Conservation (phyloP, 305 asterid species). For the Ajuga reptans region DNA sequence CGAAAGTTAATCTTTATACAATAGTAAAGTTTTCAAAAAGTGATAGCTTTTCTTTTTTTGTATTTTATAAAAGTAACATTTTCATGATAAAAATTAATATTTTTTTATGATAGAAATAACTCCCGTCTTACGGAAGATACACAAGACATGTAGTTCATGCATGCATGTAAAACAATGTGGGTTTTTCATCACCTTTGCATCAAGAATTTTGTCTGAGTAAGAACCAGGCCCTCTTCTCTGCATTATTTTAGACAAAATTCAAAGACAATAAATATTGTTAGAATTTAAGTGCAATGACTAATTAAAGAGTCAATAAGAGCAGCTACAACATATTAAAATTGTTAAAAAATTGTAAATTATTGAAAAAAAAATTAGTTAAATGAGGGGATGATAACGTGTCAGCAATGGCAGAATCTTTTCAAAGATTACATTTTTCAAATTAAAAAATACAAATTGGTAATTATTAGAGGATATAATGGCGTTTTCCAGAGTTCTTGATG, state of each 20-base stretch:
- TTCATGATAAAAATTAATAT: too few relatives aligned
- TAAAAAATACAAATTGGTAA: constrained; percentile 24
- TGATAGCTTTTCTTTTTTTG: too few relatives aligned
- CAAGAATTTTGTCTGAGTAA: constrained; percentile 54
- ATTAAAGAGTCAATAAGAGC: constrained; percentile 17
- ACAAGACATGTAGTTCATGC: constrained; percentile 24
- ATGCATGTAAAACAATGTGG: constrained; percentile 28
- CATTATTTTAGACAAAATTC: constrained; percentile 26
- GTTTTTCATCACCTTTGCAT: constrained; percentile 59
- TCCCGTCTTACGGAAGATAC: too few relatives aligned
- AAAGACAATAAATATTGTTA: neutral
- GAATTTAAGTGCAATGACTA: neutral
- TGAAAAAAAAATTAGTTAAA: neutral
- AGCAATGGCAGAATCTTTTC: constrained; percentile 30
- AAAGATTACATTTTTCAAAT: constrained; percentile 26
- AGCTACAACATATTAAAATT: constrained; percentile 18
- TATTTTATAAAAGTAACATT: too few relatives aligned
- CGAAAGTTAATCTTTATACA: too few relatives aligned
- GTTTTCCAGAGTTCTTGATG: constrained; percentile 29
- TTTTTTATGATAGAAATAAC: too few relatives aligned
- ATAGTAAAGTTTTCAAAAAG: too few relatives aligned
- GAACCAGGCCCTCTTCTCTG: constrained; percentile 73
- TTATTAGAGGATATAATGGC: constrained; percentile 27
- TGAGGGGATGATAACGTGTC: constrained; percentile 37
- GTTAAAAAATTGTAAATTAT: neutral